Percentiles rank a stretch among this genome's conserved stretches.
Conservation (phyloP, 768 basidiomycete genomes). For the Pisolithus orientalis region DNA sequence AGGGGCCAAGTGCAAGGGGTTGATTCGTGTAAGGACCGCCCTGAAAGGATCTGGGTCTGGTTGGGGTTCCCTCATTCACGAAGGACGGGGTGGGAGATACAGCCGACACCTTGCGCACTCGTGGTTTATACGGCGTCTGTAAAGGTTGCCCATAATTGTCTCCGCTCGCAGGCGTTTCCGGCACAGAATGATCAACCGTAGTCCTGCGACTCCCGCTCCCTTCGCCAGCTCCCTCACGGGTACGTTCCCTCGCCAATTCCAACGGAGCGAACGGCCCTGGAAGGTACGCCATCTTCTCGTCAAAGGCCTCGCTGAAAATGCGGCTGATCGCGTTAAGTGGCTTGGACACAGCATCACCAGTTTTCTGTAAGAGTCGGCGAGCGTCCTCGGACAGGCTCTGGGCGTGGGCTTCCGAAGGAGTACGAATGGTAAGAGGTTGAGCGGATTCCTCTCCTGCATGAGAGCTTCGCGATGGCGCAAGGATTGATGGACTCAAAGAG, state of each 20-base stretch:
- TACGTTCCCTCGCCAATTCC: constrained; percentile 51
- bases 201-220: constrained; percentile 33
- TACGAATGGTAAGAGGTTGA: constrained; percentile 61
- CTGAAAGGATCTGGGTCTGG: constrained; percentile 1
- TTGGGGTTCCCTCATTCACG: constrained; percentile 44
- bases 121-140: constrained; percentile 71
- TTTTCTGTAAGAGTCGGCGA: constrained; percentile 77
- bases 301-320: constrained; percentile 81
- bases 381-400: constrained; percentile 57
- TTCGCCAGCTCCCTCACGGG: constrained; percentile 31
- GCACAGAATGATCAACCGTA: constrained; percentile 34
- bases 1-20: constrained; percentile 43
- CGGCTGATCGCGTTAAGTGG: constrained; percentile 85
- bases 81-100: constrained; percentile 21
- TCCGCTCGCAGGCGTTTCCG: constrained; percentile 37
- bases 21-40: constrained; percentile 39
- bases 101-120: constrained; percentile 53
- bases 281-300: constrained; percentile 58
- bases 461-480: constrained; percentile 33
- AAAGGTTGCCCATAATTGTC: constrained; percentile 23
- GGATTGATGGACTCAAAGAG: constrained; percentile 32
- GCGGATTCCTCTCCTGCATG: constrained; percentile 89
- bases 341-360: constrained; percentile 85
- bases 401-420: constrained; percentile 32
- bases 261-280: constrained; percentile 68